A percentile compares a stretch with the other conserved stretches of the same genome.
These are phyloP conservation scores for Gomphus bonarii DNA, from an alignment of 1,284 basidiomycete species.

Conservation along the genomic window DNA sequence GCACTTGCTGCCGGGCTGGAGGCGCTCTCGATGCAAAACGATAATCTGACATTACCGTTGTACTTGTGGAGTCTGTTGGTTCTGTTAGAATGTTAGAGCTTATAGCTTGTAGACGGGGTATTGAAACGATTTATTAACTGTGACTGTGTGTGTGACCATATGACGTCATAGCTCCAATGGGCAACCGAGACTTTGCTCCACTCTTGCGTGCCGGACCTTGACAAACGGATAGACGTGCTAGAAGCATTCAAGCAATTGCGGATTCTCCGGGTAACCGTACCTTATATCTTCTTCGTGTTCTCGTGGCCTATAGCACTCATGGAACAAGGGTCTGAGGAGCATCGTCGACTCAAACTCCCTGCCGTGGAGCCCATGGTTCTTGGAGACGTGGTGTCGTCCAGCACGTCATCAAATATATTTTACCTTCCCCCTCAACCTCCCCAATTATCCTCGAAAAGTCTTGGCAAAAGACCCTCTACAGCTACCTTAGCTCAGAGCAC, in stretches of 20 bases:
- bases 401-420: not conserved
- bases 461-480: slow-evolving; percentile 9
- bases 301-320: not conserved
- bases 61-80: slow-evolving; percentile 80
- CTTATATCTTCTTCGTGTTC: not conserved
- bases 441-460: not conserved
- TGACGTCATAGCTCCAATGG: not conserved
- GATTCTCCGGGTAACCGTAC: not conserved
- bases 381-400: not conserved
- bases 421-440: slow-evolving; percentile 5
- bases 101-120: not conserved
- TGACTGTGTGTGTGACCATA: not conserved
- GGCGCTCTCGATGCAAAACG: slow-evolving; percentile 86
- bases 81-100: slow-evolving; percentile 22
- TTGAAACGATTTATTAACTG: not conserved
- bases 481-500: slow-evolving; percentile 4
- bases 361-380: slow-evolving; percentile 3
- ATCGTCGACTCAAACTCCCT: slow-evolving; percentile 5
- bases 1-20: slow-evolving; percentile 66
- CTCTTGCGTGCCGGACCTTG: not conserved
- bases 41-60: slow-evolving; percentile 85
- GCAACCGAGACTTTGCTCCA: slow-evolving; percentile 6
- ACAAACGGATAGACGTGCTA: not conserved
- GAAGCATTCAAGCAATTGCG: not conserved
- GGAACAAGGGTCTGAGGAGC: slow-evolving; percentile 5